Evolutionary conservation across 2,329 filamentous ascomycete species (phyloP), one percentile per base, ranked within the genome.

Genomic region (Aschersonia sp.): DNA sequence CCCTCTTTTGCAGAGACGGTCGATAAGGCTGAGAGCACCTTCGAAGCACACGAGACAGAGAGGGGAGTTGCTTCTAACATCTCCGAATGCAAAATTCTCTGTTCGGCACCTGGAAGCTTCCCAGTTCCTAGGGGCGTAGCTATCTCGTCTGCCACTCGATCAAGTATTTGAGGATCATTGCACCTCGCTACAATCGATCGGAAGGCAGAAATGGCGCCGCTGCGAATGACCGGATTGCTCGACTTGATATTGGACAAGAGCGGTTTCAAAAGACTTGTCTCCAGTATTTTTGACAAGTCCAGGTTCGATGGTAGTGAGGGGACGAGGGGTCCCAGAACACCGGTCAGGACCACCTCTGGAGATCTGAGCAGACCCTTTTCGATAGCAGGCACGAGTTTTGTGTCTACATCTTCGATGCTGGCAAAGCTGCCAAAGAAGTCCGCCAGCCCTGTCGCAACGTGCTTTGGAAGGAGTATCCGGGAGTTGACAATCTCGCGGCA

Each of bases 211-310:
- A 89, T 67, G 7, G 86, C 85, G 30, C 87, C 88, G 52, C 76
- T 76, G 48, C 90, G 81, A 52, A 96, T 87, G 2, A 66, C 65
- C 11, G 78, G 69, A 61, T 95, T 97, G 58, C 85, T 89, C 1
- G 92, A 97, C 64, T 94, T 96, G 63, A 89, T 73, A 60, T 88
- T 95, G 41, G 87, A 81, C n/a, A 97, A 67, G 10, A 98, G 69
- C 5, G 88, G 87, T 63, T 95, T 97, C 39, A 94, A 65, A 37
- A 98, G 72, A 51, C 84, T 85, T 30, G 73, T 71, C 46, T 76
- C 73, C 14, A 97, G 71, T 5, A 85, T 68, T 39, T 79, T 76
- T 7, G 90, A 90, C 14, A 97, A 72, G 57, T 98, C 90, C 55
- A 92, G 73, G 5, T 70, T 68, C 31, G 68, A 60, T 1, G 87